These are phyloP conservation scores for Suillus cothurnatus DNA, from an alignment of 768 basidiomycete species.

Conservation along the genomic window DNA sequence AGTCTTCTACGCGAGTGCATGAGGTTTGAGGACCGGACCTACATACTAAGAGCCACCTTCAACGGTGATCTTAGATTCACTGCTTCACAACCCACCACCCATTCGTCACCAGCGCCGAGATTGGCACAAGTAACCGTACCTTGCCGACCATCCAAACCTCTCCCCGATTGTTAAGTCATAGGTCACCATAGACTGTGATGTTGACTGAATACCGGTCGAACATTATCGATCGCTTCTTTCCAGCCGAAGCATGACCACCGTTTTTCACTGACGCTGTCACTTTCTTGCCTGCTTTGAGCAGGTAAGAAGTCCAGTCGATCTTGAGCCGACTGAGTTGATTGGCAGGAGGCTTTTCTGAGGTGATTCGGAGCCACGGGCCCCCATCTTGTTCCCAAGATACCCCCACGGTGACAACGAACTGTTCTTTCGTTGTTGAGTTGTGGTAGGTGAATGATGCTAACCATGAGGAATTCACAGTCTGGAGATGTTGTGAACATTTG, in stretches of 20 bases:
- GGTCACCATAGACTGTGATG: neutral
- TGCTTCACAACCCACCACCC: neutral
- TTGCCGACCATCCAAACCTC: neutral
- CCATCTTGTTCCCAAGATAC: neutral
- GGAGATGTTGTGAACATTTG: neutral
- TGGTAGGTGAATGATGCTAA: constrained; percentile 4
- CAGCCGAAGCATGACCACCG: constrained; percentile 2
- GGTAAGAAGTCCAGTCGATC: constrained; percentile 5
- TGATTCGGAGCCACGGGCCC: neutral
- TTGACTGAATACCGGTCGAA: constrained; percentile 4
- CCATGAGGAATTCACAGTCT: neutral
- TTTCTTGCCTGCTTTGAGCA: neutral
- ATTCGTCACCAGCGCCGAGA: neutral
- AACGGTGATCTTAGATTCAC: neutral
- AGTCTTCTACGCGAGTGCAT: neutral
- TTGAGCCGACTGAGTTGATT: neutral
- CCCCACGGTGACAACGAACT: neutral
- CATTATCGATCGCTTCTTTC: neutral
- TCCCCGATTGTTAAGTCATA: neutral
- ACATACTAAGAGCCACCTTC: neutral
- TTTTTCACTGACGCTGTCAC: constrained; percentile 3
- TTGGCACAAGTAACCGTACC: neutral
- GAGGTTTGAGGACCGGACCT: neutral
- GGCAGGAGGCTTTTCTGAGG: neutral
- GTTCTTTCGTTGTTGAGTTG: neutral